Conservation (phyloP, 1,284 basidiomycete genomes). For the Sporisorium iseilematis-ciliati region DNA sequence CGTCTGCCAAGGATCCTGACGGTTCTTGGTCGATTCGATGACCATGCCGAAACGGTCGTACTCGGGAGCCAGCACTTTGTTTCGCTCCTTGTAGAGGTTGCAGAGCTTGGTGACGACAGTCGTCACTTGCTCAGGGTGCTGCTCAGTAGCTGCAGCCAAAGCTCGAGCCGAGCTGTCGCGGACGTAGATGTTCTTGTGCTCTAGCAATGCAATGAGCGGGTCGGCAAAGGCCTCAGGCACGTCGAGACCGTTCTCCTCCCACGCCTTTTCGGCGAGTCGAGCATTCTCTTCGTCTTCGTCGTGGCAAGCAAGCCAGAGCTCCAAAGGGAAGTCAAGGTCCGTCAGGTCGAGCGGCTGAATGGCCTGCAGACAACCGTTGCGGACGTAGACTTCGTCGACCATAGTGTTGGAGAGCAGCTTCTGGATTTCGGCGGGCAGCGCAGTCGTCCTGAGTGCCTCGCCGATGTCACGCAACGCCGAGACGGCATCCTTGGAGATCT, state of each 20-base stretch:
- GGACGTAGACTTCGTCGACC: constrained; percentile 87
- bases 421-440: constrained; percentile 66
- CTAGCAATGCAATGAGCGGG: constrained; percentile 79
- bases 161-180: constrained; percentile 80
- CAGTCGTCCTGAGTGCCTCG: constrained; percentile 77
- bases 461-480: constrained; percentile 85
- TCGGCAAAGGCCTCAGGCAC: constrained; percentile 81
- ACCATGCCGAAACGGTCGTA: constrained; percentile 81
- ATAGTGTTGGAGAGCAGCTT: constrained; percentile 80
- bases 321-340: constrained; percentile 90
- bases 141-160: constrained; percentile 81
- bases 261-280: constrained; percentile 82
- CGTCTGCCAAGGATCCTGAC: constrained; percentile 90
- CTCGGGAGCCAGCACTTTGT: constrained; percentile 79
- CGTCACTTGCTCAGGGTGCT: constrained; percentile 79
- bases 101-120: constrained; percentile 75
- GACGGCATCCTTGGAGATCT: constrained; percentile 86
- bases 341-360: constrained; percentile 94
- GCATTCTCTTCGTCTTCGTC: constrained; percentile 93
- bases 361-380: constrained; percentile 90
- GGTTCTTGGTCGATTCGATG: constrained; percentile 87
- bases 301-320: constrained; percentile 89
- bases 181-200: constrained; percentile 84
- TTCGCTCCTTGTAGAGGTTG: constrained; percentile 86
- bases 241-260: constrained; percentile 97